These are phyloP conservation scores for Erodium moschatum DNA, from an alignment of 441 rosid species.

Conservation along the genomic window DNA sequence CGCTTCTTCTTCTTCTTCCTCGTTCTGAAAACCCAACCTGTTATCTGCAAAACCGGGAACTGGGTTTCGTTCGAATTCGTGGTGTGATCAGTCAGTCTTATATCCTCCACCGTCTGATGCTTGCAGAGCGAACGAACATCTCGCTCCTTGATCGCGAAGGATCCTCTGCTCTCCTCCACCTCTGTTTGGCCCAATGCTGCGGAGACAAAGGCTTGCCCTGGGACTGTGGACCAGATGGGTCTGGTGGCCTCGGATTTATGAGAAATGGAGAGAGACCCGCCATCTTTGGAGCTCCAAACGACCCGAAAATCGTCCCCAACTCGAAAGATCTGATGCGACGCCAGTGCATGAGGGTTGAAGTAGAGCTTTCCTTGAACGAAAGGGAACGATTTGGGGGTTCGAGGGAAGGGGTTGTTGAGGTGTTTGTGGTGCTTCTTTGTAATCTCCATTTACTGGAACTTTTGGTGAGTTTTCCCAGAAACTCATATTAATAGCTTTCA, in stretches of 20 bases:
- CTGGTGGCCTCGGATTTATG: conserved; percentile 35
- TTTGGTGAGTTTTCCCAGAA: no score
- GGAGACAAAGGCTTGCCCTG: conserved; percentile 49
- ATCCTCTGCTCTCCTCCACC: conserved; percentile 67
- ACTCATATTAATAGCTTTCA: no score
- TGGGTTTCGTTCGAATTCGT: conserved; percentile 19
- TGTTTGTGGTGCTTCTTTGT: conserved; percentile 47
- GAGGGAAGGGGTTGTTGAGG: conserved; percentile 56
- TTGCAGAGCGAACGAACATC: conserved; percentile 31
- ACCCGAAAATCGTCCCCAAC: conserved; percentile 47
- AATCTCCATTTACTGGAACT: conserved; percentile 25
- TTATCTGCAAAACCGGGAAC: conserved; percentile 34
- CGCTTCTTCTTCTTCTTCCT: conserved; percentile 19
- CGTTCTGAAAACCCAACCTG: conserved; percentile 37
- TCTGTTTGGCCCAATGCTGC: conserved; percentile 48
- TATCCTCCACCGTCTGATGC: conserved; percentile 46
- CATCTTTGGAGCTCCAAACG: conserved; percentile 37
- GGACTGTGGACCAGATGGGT: conserved; percentile 47
- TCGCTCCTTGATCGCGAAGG: conserved; percentile 38
- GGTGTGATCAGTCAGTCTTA: conserved; percentile 24
- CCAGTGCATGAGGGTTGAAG: conserved; percentile 23
- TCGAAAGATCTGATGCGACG: conserved; percentile 27
- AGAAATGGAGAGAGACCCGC: conserved; percentile 40
- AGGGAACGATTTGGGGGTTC: conserved; percentile 38
- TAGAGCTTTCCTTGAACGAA: conserved; percentile 38